Conservation (phyloP, 2,329 filamentous ascomycete genomes). For the Stemphylium vesicarium region DNA sequence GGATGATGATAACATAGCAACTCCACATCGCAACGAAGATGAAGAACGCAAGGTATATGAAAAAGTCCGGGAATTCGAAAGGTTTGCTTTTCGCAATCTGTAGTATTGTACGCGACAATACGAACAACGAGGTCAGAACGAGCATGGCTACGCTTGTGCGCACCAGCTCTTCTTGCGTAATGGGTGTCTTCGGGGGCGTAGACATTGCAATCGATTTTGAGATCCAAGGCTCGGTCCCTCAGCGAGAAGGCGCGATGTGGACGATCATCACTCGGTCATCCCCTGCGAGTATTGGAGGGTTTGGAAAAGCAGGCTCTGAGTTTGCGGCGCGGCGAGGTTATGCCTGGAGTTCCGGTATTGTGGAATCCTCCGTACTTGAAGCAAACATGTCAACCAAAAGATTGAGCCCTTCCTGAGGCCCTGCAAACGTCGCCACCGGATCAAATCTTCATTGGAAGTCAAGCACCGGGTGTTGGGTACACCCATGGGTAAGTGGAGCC, state of each 20-base stretch:
- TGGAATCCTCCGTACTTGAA: neutral
- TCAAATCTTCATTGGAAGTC: too few relatives aligned
- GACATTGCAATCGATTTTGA: conserved; percentile 2
- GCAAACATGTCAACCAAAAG: neutral
- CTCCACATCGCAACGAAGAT: conserved; percentile 33
- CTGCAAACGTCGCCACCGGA: too few relatives aligned
- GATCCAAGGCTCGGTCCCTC: neutral
- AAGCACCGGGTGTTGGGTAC: neutral
- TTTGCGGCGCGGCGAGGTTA: neutral
- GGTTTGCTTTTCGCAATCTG: conserved; percentile 15
- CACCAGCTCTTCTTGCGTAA: conserved; percentile 13
- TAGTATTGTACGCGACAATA: conserved; percentile 12
- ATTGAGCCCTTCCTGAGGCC: too few relatives aligned
- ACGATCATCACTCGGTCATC: too few relatives aligned
- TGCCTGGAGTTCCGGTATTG: too few relatives aligned
- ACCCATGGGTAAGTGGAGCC: neutral
- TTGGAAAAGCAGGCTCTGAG: neutral
- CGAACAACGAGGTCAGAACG: conserved; percentile 19
- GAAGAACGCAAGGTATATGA: conserved; percentile 34
- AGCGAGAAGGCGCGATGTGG: too few relatives aligned
- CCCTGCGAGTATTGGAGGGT: neutral
- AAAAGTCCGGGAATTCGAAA: conserved; percentile 21
- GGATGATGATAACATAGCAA: conserved; percentile 44
- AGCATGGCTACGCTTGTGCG: conserved; percentile 21
- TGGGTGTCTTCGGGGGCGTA: conserved; percentile 8